Evolutionary conservation across 345 rosid species (phyloP).

Genomic region (sweet orange (Citrus sinensis)): DVS_A1.0 CM039165.1:38513501-38514000

Average conservation of each 20-base stretch:
- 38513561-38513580: neutral
- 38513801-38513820: neutral
- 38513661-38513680: conserved; percentile 71
- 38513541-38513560: neutral
- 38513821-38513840: neutral
- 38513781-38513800: neutral
- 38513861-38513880: neutral
- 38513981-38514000: conserved; percentile 53
- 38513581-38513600: conserved; percentile 41
- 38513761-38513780: neutral
- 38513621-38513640: conserved; percentile 48
- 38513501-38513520: conserved; percentile 44
- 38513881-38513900: conserved; percentile 56
- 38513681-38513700: conserved; percentile 53
- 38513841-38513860: neutral
- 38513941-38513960: conserved; percentile 50
- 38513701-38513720: conserved; percentile 48
- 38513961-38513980: conserved; percentile 34
- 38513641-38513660: conserved; percentile 52
- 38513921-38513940: conserved; percentile 50
- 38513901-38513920: conserved; percentile 51
- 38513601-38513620: conserved; percentile 48
- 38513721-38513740: neutral
- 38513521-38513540: neutral
- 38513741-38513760: neutral